Evolutionary conservation across 305 asterid genomes (phyloP).

Genomic region (Fraxinus nigra): DNA sequence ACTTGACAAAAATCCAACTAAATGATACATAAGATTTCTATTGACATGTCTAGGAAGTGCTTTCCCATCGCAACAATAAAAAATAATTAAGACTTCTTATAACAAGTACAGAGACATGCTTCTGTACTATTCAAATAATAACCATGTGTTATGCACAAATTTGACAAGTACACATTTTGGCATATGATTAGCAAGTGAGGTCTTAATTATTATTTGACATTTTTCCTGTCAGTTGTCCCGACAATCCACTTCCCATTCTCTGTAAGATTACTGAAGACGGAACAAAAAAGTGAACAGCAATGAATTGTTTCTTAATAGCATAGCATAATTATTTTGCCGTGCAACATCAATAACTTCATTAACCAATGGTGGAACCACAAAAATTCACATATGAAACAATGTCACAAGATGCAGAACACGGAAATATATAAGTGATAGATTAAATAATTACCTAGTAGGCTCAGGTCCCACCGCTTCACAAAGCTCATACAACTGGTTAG

Average conservation of each 20-base stretch:
- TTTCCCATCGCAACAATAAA: not conserved
- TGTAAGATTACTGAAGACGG: not conserved
- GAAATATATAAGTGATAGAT: not conserved
- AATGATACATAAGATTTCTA: not conserved
- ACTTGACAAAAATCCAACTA: not conserved
- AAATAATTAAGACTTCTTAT: not conserved
- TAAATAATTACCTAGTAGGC: conserved; percentile 45
- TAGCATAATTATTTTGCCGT: not conserved
- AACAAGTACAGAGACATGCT: not conserved
- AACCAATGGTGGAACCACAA: not conserved
- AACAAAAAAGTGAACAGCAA: not conserved
- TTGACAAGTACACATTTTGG: not conserved
- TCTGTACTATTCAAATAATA: not conserved
- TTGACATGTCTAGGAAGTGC: not conserved
- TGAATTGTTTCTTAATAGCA: not conserved
- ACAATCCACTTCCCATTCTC: not conserved
- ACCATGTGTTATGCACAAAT: not conserved
- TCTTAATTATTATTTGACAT: not conserved
- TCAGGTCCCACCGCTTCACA: conserved; percentile 86
- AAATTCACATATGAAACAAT: not conserved
- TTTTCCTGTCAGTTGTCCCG: not conserved
- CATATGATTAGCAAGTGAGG: not conserved
- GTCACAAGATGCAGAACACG: not conserved
- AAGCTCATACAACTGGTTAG: conserved; percentile 66
- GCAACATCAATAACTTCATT: not conserved